Base-by-base conservation (phyloP, 139 green algal genomes). In the Chlamydomonas sphaeroides region DNA sequence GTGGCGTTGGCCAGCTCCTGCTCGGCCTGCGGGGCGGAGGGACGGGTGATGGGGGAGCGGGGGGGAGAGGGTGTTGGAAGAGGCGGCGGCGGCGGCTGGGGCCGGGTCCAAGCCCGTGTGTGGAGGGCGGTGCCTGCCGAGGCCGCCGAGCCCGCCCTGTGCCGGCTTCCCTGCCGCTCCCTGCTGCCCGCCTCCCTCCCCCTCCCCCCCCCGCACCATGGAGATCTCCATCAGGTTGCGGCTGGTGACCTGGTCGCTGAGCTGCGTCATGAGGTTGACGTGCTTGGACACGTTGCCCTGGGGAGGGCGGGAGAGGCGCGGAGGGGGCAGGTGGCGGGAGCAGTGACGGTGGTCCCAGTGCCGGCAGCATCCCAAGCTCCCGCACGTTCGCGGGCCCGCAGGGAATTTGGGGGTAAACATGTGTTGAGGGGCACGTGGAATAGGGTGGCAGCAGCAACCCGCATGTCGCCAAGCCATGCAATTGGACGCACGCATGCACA, bases 1-100 rank as follows among this genome's bases (percentile, higher is more conserved):
- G 88, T 84, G 2, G 91, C 86, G 81, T 90, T 98, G 48, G 89
- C 92, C 49, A 99, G 77, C 15, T 99, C 96, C 86, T 99, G 97
- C 88, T 99, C 96, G 38, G 95, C 76, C 86, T 95, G 89, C 32
- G 90, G 5, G 30, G 6, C 21, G n/a, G n/a, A n/a, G n/a, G 15
- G n/a, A 59, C n/a, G 36, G 57, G 35, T 26, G 7, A 36, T 30
- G 32, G 41, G 25, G 42, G 32, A n/a, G n/a, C n/a, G n/a, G n/a
- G n/a, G n/a, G n/a, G n/a, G n/a, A n/a, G n/a, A n/a, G n/a, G n/a
- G n/a, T 23, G 35, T 26, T 41, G 57, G 28, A 18, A 68, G n/a
- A n/a, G n/a, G n/a, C n/a, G n/a, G n/a, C n/a, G n/a, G n/a, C n/a
- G n/a, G n/a, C n/a, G n/a, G n/a, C n/a, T n/a, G n/a, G n/a, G n/a